Evolutionary conservation across 352 stramenopile species (phyloP), one percentile per base, ranked within the genome.

Genomic region (Pythium monospermum): DNA sequence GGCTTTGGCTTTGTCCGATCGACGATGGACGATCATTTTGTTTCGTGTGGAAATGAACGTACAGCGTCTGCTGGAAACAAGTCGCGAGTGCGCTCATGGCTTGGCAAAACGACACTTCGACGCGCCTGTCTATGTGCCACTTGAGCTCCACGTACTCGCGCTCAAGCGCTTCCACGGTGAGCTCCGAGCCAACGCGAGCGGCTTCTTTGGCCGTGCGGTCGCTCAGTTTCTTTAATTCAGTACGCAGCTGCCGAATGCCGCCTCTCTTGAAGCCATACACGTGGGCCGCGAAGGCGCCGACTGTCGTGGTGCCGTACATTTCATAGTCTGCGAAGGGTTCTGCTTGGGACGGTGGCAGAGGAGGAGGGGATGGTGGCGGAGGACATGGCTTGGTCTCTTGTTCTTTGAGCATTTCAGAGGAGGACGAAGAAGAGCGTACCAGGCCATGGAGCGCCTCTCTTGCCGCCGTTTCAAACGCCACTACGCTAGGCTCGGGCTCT

Each of bases 21-120:
- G 41, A n/a, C 22, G 21, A 28, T 8, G 59, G 47, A 1, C 61
- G 68, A 57, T 76, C 68, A 18, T 67, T 53, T 6, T 47, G 37
- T 45, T 2, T 77, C 28, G 23, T 61, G 48, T 90, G 69, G 7
- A 86, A 71, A 47, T 94, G 79, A 10, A 88, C 71, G 45, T 85
- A 94, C 11, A 91, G 59, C 6, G 83, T 88, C 66, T 92, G 81
- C 68, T 91, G 80, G 38, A 94, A 91, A 42, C 79, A 91, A 16
- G 83, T 91, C 35, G 89, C 83, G 19, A 94, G 66, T 7, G 83
- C 76, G 40, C 76, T 88, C 69, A 94, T 81, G 2, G 81, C 63
- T 53, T 94, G 81, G 36, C 68, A 89, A 47, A 92, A 91, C n/a
- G 76, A 73, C 11, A 94, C 78, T 38, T 94, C 83, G 6, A 94